phyloP scores from a whole-genome alignment of 1,284 basidiomycete genomes.

The Tranzscheliella williamsii region DNA sequence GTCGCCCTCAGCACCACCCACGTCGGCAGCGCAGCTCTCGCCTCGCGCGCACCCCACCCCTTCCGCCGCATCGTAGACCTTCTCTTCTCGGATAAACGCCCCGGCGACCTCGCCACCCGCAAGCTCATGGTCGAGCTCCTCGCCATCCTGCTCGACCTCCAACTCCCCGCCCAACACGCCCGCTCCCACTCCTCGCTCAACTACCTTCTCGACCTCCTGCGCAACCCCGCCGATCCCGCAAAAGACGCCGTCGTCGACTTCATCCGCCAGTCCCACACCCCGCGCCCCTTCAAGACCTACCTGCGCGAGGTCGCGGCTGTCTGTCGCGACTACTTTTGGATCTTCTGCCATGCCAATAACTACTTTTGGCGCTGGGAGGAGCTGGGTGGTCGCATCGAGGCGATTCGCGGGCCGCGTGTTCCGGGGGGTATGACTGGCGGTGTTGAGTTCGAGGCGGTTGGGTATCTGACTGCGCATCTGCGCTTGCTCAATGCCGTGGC shows the following conservation, averaged over 20 bases:
- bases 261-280: constrained; percentile 78
- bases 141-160: constrained; percentile 64
- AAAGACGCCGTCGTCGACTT: constrained; percentile 68
- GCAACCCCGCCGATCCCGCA: constrained; percentile 36
- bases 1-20: constrained; percentile 89
- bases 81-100: constrained; percentile 94
- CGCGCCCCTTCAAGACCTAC: constrained; percentile 87
- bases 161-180: constrained; percentile 32
- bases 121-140: constrained; percentile 83
- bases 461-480: constrained; percentile 68
- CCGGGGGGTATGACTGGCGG: constrained; percentile 98
- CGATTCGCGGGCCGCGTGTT: constrained; percentile 86
- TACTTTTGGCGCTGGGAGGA: constrained; percentile 81
- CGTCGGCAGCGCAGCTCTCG: constrained; percentile 71
- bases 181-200: constrained; percentile 31
- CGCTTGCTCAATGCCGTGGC: constrained; percentile 41
- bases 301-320: constrained; percentile 84
- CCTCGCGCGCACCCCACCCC: constrained; percentile 79
- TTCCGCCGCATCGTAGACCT: constrained; percentile 80
- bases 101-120: constrained; percentile 84
- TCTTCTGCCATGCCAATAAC: constrained; percentile 95
- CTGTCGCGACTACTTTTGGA: constrained; percentile 94
- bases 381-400: constrained; percentile 67
- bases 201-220: constrained; percentile 49
- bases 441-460: constrained; percentile 96